A percentile compares a stretch with the other conserved stretches of the same genome.
phyloP scores from a whole-genome alignment of 768 basidiomycete species.

The Trametes sanguinea region DNA sequence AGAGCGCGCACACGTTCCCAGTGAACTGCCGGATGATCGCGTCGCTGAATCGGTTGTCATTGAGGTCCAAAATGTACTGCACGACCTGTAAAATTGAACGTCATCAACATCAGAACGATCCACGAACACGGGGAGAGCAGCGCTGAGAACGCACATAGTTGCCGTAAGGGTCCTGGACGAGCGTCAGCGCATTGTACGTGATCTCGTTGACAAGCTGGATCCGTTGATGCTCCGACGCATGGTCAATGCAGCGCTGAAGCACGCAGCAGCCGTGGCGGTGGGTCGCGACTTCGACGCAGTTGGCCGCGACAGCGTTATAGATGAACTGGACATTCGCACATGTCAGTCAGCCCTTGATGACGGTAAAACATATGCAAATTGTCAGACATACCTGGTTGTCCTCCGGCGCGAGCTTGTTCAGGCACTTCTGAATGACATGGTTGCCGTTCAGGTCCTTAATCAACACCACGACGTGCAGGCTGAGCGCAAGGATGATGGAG shows the following conservation, averaged over 20 bases:
- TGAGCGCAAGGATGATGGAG: conserved; percentile 94
- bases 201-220: conserved; percentile 98
- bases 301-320: conserved; percentile 98
- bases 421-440: conserved; percentile 98
- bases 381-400: conserved; percentile 82
- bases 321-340: conserved; percentile 67
- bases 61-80: conserved; percentile 97
- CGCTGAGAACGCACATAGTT: conserved; percentile 65
- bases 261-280: conserved; percentile 99
- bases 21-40: conserved; percentile 96
- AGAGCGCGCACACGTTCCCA: conserved; percentile 96
- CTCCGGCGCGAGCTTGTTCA: conserved; percentile 96
- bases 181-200: conserved; percentile 94
- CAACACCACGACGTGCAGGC: conserved; percentile 95
- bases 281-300: conserved; percentile 98
- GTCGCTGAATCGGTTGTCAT: conserved; percentile 98
- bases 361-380: not conserved
- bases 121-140: not conserved
- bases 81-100: conserved; percentile 61
- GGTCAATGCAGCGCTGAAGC: conserved; percentile 96
- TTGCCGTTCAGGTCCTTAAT: conserved; percentile 99
- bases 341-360: not conserved
- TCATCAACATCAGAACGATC: conserved; percentile 19
- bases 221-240: conserved; percentile 93
- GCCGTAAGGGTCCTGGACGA: conserved; percentile 96